Evolutionary conservation across 495 filamentous ascomycete genomes (phyloP).

Genomic region (Tetracladium marchalianum): DNA sequence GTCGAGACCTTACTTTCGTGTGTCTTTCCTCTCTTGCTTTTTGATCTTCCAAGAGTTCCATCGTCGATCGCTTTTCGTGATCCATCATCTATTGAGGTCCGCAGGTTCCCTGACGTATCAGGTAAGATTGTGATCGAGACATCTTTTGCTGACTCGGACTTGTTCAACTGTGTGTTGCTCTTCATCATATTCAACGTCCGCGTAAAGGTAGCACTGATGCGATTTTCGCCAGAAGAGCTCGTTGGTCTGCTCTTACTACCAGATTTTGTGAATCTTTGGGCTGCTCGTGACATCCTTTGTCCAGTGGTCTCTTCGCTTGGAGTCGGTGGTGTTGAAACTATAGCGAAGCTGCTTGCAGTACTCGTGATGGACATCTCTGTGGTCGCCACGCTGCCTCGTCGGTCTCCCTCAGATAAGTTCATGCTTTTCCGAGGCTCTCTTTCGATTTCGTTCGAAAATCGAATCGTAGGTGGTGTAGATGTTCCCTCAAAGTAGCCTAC

Average conservation of each 20-base stretch:
- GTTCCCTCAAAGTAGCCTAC: conserved; percentile 23
- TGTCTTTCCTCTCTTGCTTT: conserved; percentile 29
- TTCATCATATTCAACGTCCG: conserved; percentile 40
- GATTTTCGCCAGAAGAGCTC: conserved; percentile 57
- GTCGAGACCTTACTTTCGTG: conserved; percentile 30
- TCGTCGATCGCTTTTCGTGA: conserved; percentile 22
- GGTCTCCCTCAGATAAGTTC: conserved; percentile 24
- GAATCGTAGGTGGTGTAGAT: conserved; percentile 8
- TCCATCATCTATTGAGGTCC: conserved; percentile 36
- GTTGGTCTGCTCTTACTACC: conserved; percentile 53
- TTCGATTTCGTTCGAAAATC: conserved; percentile 23
- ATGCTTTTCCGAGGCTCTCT: conserved; percentile 13
- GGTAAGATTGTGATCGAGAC: conserved; percentile 20
- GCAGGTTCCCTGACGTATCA: conserved; percentile 24
- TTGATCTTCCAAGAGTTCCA: conserved; percentile 30
- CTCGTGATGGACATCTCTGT: conserved; percentile 33
- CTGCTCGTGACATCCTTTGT: conserved; percentile 46
- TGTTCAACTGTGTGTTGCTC: conserved; percentile 36
- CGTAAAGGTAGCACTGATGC: conserved; percentile 57
- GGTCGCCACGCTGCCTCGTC: conserved; percentile 36
- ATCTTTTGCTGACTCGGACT: conserved; percentile 26
- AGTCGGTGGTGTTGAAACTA: conserved; percentile 27
- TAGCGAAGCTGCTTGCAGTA: conserved; percentile 13
- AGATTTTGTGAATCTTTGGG: conserved; percentile 44
- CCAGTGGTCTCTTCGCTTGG: conserved; percentile 41